Percentiles rank a stretch among this genome's conserved stretches.
Evolutionary conservation across 305 asterid species (phyloP).

Genomic region (Rubia occidens): DNA sequence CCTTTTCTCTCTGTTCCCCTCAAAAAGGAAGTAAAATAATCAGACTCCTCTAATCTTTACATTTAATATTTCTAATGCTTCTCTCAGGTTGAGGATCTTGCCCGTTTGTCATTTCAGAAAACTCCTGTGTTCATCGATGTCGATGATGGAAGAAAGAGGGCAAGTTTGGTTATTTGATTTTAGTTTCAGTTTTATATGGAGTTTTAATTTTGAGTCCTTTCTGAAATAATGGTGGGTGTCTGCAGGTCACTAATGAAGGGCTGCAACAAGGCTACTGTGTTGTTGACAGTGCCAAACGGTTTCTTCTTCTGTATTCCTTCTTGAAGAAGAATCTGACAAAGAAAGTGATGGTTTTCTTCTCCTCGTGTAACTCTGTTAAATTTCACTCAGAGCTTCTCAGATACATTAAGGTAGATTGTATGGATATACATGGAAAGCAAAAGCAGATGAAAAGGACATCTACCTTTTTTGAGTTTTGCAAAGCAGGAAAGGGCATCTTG

Average conservation of each 20-base stretch:
- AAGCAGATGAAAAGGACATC: conserved; percentile 83
- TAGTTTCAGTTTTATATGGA: neutral
- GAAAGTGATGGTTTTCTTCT: conserved; percentile 99
- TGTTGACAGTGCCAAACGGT: conserved; percentile 70
- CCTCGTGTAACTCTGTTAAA: conserved; percentile 79
- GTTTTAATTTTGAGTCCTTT: neutral
- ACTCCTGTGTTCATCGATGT: conserved; percentile 69
- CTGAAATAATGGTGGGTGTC: conserved; percentile 10
- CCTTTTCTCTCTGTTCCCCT: neutral
- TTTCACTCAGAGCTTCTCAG: conserved; percentile 77
- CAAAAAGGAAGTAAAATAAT: neutral
- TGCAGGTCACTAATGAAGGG: conserved; percentile 86
- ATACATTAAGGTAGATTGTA: conserved; percentile 59
- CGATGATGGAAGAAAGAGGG: conserved; percentile 79
- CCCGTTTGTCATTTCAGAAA: conserved; percentile 67
- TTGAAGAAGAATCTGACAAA: conserved; percentile 67
- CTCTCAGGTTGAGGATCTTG: conserved; percentile 91
- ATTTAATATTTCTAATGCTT: conserved; percentile 1
- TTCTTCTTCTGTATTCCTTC: conserved; percentile 78
- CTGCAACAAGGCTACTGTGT: conserved; percentile 90
- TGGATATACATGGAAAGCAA: conserved; percentile 79
- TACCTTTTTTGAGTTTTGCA: conserved; percentile 72
- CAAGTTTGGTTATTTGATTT: conserved; percentile 16
- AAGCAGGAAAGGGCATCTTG: conserved; percentile 75
- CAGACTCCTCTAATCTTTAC: neutral